Conservation (phyloP, 257 asterid species). For the Rehmannia glutinosa region DNA sequence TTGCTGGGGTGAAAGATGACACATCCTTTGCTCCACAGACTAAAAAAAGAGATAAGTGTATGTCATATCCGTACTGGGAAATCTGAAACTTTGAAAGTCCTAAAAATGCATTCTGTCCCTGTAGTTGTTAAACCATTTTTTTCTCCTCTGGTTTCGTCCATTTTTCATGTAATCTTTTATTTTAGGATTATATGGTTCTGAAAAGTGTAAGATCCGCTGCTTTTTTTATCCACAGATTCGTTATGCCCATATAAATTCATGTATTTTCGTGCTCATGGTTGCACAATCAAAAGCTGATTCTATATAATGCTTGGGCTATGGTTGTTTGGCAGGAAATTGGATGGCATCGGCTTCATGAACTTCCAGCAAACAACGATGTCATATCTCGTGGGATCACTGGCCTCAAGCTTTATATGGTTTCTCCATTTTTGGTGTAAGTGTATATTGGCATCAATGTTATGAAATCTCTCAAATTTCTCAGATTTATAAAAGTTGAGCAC, state of each 20-base stretch:
- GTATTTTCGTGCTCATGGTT: too few relatives aligned
- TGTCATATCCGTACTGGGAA: conserved; percentile 8
- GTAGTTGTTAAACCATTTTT: background rate
- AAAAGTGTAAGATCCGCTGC: background rate
- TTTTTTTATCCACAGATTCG: background rate
- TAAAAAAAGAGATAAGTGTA: conserved; percentile 86
- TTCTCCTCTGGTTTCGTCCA: background rate
- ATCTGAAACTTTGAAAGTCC: background rate
- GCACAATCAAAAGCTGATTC: background rate
- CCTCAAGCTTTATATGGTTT: conserved; percentile 83
- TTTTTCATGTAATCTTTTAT: background rate
- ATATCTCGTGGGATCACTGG: conserved; percentile 81
- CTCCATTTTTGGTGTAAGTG: conserved; percentile 76
- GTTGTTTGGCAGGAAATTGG: conserved; percentile 64
- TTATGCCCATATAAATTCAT: too few relatives aligned
- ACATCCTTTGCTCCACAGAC: conserved; percentile 72
- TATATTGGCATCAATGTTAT: conserved; percentile 2
- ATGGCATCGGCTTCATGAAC: conserved; percentile 80
- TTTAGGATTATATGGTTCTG: background rate
- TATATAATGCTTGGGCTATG: background rate
- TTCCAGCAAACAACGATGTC: conserved; percentile 64
- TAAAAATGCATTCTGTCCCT: conserved; percentile 1
- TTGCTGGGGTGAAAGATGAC: conserved; percentile 78
- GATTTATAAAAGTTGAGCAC: background rate
- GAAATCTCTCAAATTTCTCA: background rate